Evolutionary conservation across 768 basidiomycete species (phyloP), one percentile per base, ranked within the genome.

Genomic region (Tricholoma hemisulphureum): DNA sequence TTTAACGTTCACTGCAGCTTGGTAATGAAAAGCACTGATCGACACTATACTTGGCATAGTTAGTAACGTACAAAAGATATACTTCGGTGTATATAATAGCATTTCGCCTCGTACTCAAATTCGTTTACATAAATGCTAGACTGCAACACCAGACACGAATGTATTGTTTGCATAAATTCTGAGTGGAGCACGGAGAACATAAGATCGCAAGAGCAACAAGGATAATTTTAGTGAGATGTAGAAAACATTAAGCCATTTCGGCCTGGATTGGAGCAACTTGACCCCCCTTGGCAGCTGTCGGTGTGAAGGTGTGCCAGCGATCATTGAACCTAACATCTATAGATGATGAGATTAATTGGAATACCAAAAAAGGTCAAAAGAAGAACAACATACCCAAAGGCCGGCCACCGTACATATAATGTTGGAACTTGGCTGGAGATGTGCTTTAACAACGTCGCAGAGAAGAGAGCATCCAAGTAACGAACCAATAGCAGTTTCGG

Each of bases 281-380:
- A 3, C 89, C 89, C 35, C 94, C 95, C 71, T 93, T 94, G 1
- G 93, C 94, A 35, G 95, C 89, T 13, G 87, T 85, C 0, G 91
- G 88, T 3, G 93, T 83, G 72, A 96, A 97, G 0, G 91, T 91
- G 70, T 97, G 95, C 93, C 92, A 94, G 63, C 93, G 86, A 67
- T 94, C 92, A 70, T 96, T 97, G 83, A 93, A 96, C 61, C 91
- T 87, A 32, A 97, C 95, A 66, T 95, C 94, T 88, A 62, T 0
- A 28, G 16, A 39, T n/a, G 7, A 10, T 34, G 60, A 31, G 6
- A n/a, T 43, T 6, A 51, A 59, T 26, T 6, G 54, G 32, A 41
- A 50, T 39, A 46, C 11, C 35, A 35, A 29, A 55, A 24, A 32
- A 10, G 34, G 24, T 16, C 50, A 58, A 55, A 51, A 21, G 45